Evolutionary conservation across 805 yeast genomes (phyloP).

Genomic region (Metschnikowia lochheadii): DNA sequence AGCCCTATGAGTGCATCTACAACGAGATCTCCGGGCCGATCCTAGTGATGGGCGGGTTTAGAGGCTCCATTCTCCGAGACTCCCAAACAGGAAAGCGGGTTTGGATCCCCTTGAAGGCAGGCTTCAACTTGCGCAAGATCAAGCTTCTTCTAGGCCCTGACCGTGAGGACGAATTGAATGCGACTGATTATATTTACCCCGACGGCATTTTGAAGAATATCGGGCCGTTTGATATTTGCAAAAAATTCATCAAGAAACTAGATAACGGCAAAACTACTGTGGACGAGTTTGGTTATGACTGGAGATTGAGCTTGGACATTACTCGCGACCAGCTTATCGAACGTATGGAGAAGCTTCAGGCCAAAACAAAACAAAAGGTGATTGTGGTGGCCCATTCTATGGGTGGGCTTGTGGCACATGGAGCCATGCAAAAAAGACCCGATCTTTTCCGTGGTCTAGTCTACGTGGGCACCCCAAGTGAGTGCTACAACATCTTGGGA

Average conservation of each 20-base stretch:
- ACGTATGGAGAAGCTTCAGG: conserved; percentile 44
- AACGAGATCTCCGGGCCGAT: conserved; percentile 71
- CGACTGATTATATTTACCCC: conserved; percentile 53
- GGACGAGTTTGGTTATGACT: conserved; percentile 85
- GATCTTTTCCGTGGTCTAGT: conserved; percentile 66
- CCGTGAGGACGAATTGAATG: conserved; percentile 61
- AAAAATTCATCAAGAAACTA: conserved; percentile 54
- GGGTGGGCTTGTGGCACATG: conserved; percentile 89
- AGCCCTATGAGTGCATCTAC: conserved; percentile 43
- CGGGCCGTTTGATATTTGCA: conserved; percentile 83
- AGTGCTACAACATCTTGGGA: conserved; percentile 82
- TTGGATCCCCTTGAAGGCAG: conserved; percentile 89
- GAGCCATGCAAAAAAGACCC: conserved; percentile 67
- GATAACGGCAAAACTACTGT: conserved; percentile 58
- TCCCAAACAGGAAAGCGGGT: conserved; percentile 57
- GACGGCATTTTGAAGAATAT: conserved; percentile 76
- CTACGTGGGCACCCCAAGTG: conserved; percentile 80
- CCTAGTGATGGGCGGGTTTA: conserved; percentile 79
- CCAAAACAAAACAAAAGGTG: conserved; percentile 52
- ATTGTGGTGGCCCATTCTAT: conserved; percentile 84
- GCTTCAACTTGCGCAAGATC: conserved; percentile 66
- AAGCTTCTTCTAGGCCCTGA: conserved; percentile 70
- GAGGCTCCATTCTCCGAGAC: conserved; percentile 78
- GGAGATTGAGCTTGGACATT: conserved; percentile 73
- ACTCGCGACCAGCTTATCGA: conserved; percentile 48